phyloP scores from a whole-genome alignment of 176 grass and related monocot species.

The Ensete ventricosum region DNA sequence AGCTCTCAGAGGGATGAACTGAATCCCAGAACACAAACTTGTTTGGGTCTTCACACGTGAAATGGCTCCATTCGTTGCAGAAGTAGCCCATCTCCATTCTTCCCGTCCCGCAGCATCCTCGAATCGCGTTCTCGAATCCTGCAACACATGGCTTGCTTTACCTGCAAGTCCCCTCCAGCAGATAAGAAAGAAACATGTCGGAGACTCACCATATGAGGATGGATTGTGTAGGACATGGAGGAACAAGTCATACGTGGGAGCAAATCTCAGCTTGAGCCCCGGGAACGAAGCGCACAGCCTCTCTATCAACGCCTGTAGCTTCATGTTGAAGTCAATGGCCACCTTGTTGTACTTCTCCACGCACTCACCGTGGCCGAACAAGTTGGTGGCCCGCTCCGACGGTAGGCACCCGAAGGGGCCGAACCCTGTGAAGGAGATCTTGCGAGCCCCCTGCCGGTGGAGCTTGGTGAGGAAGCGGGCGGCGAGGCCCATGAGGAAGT shows the following conservation, averaged over 20 bases:
- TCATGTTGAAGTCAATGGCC: not conserved
- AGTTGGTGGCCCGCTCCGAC: not conserved
- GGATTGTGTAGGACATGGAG: not conserved
- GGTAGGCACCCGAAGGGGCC: constrained; percentile 5
- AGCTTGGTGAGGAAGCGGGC: not conserved
- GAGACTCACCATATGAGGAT: not conserved
- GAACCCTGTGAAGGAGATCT: constrained; percentile 3
- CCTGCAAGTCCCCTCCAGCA: not conserved
- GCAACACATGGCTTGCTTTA: not conserved
- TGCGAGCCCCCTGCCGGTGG: constrained; percentile 11
- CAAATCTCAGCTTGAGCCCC: constrained; percentile 3
- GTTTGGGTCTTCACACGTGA: constrained; percentile 36
- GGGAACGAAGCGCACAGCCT: not conserved
- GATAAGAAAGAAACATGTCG: not conserved
- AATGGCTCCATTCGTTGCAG: constrained; percentile 28
- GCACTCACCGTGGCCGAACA: not conserved
- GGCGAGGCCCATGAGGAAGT: constrained; percentile 1
- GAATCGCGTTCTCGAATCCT: constrained; percentile 33
- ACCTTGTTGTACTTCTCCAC: constrained; percentile 11
- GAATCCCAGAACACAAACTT: constrained; percentile 76
- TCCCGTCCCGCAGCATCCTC: constrained; percentile 57
- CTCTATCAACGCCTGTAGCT: not conserved
- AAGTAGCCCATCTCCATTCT: constrained; percentile 37
- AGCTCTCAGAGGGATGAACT: constrained; percentile 59
- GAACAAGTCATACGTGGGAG: not conserved